Base-by-base conservation (phyloP, 371 early-diverging fungal species). In the Polyrhizophydium stewartii region DNA sequence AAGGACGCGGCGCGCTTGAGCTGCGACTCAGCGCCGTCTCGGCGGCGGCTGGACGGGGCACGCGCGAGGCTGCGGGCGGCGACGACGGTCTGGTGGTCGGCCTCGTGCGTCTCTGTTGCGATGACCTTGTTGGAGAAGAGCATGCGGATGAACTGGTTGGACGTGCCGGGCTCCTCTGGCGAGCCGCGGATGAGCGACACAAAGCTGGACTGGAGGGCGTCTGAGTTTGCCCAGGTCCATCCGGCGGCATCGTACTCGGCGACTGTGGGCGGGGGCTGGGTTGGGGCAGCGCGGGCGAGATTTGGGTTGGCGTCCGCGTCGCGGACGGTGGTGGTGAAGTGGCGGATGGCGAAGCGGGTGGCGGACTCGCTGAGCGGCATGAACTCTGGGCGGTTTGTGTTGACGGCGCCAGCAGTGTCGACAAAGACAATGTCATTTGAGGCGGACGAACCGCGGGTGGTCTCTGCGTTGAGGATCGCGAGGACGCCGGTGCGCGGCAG, bases 101-200 rank as follows among this genome's bases (percentile, higher is more conserved):
- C 83, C 12, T 92, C 92, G 70, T 92, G 91, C 16, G 86, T 87
- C 72, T 91, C 88, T 16, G 89, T 89, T 0, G 89, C 86, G 61
- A 97, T 81, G 40, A 84, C 79, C 28, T 84, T 78, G 65, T 90
- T 88, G 45, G 87, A 84, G 71, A 97, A 93, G 49, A 97, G 65
- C 41, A 81, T 82, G 28, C 89, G 77, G 31, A 96, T 78, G 70
- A 97, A 96, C 10, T 85, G 72, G 61, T 92, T 92, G 56, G 79
- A 67, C 5, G 85, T 67, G 60, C 82, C 70, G 21, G 78, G 61
- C 59, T 82, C 56, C 82, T 85, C 55, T 68, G 72, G 60, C 62
- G 53, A 35, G 64, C 87, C 92, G 24, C 88, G 77, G 60, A 94
- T 85, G 28, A 93, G 72, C 21, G 90, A 79, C 7, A 93, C 85